Base-by-base conservation (phyloP, 176 grass and related monocot species). In the Rhynchospora tenuis region DNA sequence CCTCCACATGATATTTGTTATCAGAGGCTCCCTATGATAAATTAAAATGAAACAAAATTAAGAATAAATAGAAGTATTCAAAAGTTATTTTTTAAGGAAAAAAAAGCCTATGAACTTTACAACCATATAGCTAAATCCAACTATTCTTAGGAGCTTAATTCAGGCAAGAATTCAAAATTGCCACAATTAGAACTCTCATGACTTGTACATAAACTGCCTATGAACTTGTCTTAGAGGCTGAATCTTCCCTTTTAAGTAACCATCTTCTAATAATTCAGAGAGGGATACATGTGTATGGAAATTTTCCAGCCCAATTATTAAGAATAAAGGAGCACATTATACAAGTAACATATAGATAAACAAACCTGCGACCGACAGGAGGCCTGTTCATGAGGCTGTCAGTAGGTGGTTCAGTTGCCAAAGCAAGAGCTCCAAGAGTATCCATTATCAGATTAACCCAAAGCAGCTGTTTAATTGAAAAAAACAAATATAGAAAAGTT, bases 371-470 rank as follows among this genome's bases (percentile, higher is more conserved):
- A 47, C 88, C 89, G 78, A 98, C 91, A 26, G 96, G 96, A 51
- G 59, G 76, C 66, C 89, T 89, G 69, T 95, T 81, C 96, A 98
- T 95, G 31, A 98, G 93, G 68, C 91, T 88, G 42, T 98, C 82
- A 0, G 89, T 95, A 4, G 96, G 96, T 50, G 84, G 92, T 81
- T 95, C 96, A 11, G 96, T 98, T 28, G 96, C 96, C 88, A 98
- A 89, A 70, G 96, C 96, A 89, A 98, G 90, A 14, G 96, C 96
- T 66, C 96, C 96, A 68, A 98, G 84, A 19, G 96, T 98, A 83
- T 98, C 93, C 96, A 98, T 98, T 70, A 98, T 98, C 68, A 98
- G 80, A 43, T 98, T 98, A 66, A 98, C 91, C 96, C 96, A 98
- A 20, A 98, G 88, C 54, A 98, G 73, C 91, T 98, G 82, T 86